Evolutionary conservation across 2,329 filamentous ascomycete species (phyloP).

Genomic region (Talaromyces rugulosus): DNA sequence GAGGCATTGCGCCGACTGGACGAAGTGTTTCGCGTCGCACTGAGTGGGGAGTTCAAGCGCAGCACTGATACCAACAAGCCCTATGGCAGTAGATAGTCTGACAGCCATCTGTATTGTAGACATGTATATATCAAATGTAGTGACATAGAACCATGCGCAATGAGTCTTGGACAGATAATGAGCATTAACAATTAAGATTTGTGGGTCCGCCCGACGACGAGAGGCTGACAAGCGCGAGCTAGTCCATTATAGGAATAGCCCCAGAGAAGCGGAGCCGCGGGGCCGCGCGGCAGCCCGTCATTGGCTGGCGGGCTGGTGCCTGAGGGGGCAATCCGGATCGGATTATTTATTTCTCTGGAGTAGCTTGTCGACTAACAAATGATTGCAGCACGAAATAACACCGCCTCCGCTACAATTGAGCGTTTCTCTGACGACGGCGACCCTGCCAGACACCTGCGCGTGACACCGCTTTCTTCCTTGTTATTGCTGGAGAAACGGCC

Average conservation of each 20-base stretch:
- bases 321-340: background rate
- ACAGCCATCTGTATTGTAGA: background rate
- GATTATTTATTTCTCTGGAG: background rate
- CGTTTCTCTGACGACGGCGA: constrained; percentile 36
- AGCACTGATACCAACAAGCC: constrained; percentile 28
- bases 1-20: constrained; percentile 57
- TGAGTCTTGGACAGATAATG: background rate
- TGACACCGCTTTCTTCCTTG: constrained; percentile 18
- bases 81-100: constrained; percentile 28
- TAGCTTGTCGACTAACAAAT: background rate
- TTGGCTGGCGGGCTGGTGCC: background rate
- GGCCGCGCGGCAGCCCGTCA: background rate
- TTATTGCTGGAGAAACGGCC: background rate
- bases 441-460: constrained; percentile 23
- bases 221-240: background rate
- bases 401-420: background rate
- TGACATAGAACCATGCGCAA: background rate
- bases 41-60: constrained; percentile 30
- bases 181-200: background rate
- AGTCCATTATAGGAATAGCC: background rate
- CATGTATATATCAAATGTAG: background rate
- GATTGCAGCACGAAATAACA: background rate
- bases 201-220: background rate
- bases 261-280: background rate
- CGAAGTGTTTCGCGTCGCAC: constrained; percentile 48